Evolutionary conservation across 495 filamentous ascomycete species (phyloP).

Genomic region (Letharia columbiana): DNA sequence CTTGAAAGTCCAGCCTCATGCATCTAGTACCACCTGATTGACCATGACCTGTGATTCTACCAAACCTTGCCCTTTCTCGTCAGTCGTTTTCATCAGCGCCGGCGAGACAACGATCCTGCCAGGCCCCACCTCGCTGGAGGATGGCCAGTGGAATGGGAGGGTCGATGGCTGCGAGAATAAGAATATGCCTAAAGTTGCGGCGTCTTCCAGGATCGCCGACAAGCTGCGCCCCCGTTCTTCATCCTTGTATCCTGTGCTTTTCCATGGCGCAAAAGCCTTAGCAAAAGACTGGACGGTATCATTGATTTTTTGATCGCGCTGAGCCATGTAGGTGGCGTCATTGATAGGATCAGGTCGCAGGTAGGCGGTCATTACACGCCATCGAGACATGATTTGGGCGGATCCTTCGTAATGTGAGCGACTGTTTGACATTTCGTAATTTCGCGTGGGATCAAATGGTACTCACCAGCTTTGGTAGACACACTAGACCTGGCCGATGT

Average conservation of each 20-base stretch:
- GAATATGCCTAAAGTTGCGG: constrained; percentile 19
- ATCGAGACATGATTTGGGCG: constrained; percentile 16
- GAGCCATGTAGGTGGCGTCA: constrained; percentile 14
- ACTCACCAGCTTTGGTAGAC: constrained; percentile 16
- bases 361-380: constrained; percentile 24
- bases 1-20: neutral
- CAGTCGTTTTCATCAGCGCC: constrained; percentile 18
- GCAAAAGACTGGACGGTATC: constrained; percentile 1
- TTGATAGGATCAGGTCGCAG: constrained; percentile 9
- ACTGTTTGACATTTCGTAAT: neutral
- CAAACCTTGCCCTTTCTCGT: constrained; percentile 14
- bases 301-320: constrained; percentile 16
- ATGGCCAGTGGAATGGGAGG: constrained; percentile 18
- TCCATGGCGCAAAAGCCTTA: constrained; percentile 22
- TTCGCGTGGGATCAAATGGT: neutral
- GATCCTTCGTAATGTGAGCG: constrained; percentile 9
- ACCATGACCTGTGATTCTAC: constrained; percentile 1
- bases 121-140: neutral
- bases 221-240: constrained; percentile 17
- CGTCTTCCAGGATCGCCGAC: constrained; percentile 18
- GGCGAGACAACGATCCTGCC: constrained; percentile 14
- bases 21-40: neutral
- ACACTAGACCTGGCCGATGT: neutral
- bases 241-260: constrained; percentile 10
- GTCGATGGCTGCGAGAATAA: constrained; percentile 21